phyloP scores from a whole-genome alignment of 148 eudicot genomes.

The Fallopia convolvulus region DNA sequence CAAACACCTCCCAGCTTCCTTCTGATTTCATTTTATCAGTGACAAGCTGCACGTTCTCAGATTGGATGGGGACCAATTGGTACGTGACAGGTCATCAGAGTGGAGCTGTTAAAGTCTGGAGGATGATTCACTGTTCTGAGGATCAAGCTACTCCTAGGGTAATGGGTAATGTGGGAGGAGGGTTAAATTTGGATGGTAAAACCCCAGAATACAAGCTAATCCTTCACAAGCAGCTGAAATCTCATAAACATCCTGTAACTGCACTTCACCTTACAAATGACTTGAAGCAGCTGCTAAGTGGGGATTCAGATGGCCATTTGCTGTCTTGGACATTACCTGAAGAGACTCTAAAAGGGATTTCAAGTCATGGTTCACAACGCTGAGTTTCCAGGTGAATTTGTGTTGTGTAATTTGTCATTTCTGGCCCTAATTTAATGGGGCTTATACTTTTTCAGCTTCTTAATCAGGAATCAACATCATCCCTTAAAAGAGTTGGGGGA shows the following conservation, averaged over 20 bases:
- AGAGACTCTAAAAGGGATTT: constrained; percentile 53
- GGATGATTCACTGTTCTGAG: constrained; percentile 61
- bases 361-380: constrained; percentile 42
- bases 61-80: constrained; percentile 87
- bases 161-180: constrained; percentile 25
- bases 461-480: background rate
- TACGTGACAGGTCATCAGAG: constrained; percentile 92
- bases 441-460: constrained; percentile 11
- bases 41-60: constrained; percentile 63
- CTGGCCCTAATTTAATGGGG: constrained; percentile 16
- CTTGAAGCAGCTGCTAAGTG: constrained; percentile 78
- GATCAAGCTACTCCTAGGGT: constrained; percentile 32
- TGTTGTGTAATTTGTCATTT: background rate
- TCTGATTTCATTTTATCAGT: constrained; percentile 78
- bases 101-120: constrained; percentile 90
- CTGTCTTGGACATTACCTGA: constrained; percentile 91
- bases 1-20: constrained; percentile 89
- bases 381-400: background rate
- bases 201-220: constrained; percentile 67
- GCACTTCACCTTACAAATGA: constrained; percentile 72
- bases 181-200: constrained; percentile 37
- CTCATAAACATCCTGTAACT: constrained; percentile 80
- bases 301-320: constrained; percentile 78
- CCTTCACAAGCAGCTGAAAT: constrained; percentile 76
- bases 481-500: constrained; percentile 10